Evolutionary conservation across 768 basidiomycete genomes (phyloP).

Genomic region (Mycena chlorophos): DNA sequence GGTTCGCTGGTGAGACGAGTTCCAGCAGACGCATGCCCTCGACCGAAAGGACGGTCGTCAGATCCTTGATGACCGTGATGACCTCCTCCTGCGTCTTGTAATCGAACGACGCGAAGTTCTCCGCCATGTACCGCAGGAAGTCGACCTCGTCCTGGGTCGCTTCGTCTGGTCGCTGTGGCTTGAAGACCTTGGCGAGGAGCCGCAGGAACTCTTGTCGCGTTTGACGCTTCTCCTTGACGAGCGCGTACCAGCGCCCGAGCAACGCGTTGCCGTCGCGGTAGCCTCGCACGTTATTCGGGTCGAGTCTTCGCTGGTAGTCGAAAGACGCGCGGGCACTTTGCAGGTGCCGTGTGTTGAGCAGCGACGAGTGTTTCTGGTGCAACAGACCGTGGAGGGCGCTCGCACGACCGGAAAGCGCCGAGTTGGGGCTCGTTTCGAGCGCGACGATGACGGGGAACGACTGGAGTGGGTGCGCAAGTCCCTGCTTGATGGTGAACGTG

Average conservation of each 20-base stretch:
- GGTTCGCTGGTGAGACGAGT: conserved; percentile 65
- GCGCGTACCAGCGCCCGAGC: conserved; percentile 86
- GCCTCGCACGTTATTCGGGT: conserved; percentile 53
- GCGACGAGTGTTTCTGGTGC: conserved; percentile 85
- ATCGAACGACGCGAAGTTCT: conserved; percentile 89
- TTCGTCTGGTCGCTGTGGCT: conserved; percentile 59
- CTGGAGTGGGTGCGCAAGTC: conserved; percentile 93
- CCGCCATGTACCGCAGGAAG: conserved; percentile 90
- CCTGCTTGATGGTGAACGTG: conserved; percentile 91
- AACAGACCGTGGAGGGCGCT: conserved; percentile 77
- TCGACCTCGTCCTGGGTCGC: conserved; percentile 79
- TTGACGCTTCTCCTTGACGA: conserved; percentile 88
- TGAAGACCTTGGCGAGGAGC: conserved; percentile 78
- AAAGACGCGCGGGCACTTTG: conserved; percentile 81
- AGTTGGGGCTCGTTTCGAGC: conserved; percentile 79
- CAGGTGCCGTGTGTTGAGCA: conserved; percentile 83
- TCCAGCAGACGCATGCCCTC: conserved; percentile 83
- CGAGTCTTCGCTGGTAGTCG: conserved; percentile 72
- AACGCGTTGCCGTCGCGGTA: conserved; percentile 51
- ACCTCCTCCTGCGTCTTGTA: conserved; percentile 96
- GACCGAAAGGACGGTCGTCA: conserved; percentile 75
- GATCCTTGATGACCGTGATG: conserved; percentile 76
- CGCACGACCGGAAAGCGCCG: conserved; percentile 68
- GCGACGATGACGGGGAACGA: conserved; percentile 92
- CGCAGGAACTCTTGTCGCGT: conserved; percentile 86